A percentile compares a stretch with the other conserved stretches of the same genome.
These are phyloP conservation scores for Fusarium humuli DNA, from an alignment of 2,329 filamentous ascomycete species.

Conservation along the genomic window DNA sequence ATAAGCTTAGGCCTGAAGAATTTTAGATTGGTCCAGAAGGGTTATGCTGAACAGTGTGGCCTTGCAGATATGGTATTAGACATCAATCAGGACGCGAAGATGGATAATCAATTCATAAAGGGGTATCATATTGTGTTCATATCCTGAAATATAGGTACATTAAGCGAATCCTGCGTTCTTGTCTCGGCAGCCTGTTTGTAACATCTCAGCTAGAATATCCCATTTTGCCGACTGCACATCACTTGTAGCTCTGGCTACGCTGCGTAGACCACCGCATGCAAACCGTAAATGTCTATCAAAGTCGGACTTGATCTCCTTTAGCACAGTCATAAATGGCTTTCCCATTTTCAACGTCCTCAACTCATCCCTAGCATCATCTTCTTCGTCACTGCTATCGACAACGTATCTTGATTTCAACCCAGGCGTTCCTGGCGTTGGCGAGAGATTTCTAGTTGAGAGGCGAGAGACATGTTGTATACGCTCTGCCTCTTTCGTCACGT, in stretches of 20 bases:
- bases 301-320: constrained; percentile 69
- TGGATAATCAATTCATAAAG: background rate
- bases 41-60: background rate
- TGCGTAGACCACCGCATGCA: constrained; percentile 77
- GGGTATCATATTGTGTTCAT: constrained; percentile 45
- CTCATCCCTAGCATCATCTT: constrained; percentile 45
- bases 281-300: constrained; percentile 77
- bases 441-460: constrained; percentile 35
- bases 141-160: constrained; percentile 6
- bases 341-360: constrained; percentile 40
- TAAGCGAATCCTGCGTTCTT: constrained; percentile 34
- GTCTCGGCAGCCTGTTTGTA: constrained; percentile 65
- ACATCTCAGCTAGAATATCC: constrained; percentile 84
- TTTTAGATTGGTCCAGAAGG: constrained; percentile 17
- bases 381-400: constrained; percentile 43
- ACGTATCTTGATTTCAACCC: constrained; percentile 45
- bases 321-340: constrained; percentile 60
- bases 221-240: constrained; percentile 71
- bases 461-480: constrained; percentile 52
- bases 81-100: background rate
- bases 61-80: background rate
- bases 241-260: constrained; percentile 78
- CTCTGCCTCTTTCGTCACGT: constrained; percentile 52
- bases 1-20: constrained; percentile 61
- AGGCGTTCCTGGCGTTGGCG: constrained; percentile 33